Evolutionary conservation across 345 rosid genomes (phyloP).

Genomic region (Brassica cretica): DNA sequence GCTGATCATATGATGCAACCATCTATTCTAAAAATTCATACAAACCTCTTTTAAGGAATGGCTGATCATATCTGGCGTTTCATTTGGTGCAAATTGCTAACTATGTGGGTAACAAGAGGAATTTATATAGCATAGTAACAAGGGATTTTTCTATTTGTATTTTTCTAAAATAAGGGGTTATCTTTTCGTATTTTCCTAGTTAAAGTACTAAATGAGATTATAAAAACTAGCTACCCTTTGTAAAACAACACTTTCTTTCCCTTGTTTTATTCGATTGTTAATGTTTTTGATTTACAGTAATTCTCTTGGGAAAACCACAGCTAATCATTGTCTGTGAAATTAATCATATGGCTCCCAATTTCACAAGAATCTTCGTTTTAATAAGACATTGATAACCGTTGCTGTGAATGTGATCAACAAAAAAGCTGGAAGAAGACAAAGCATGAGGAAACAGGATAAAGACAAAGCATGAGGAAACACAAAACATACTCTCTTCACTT

Average conservation of each 20-base stretch:
- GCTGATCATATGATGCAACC: background rate
- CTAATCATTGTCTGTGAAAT: constrained; percentile 38
- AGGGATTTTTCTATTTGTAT: background rate
- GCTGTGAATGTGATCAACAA: constrained; percentile 36
- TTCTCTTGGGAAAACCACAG: constrained; percentile 23
- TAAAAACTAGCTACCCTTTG: background rate
- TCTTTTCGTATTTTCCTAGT: background rate
- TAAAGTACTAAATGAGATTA: background rate
- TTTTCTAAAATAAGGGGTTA: background rate
- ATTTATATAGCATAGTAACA: constrained; percentile 1
- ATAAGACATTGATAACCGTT: background rate
- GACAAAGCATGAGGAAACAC: constrained; percentile 45
- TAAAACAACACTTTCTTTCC: background rate
- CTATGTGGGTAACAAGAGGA: constrained; percentile 26
- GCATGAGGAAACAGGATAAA: constrained; percentile 42
- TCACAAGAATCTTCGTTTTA: constrained; percentile 9
- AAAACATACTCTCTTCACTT: constrained; percentile 40
- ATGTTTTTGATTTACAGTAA: background rate
- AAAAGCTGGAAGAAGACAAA: constrained; percentile 42
- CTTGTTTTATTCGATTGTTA: background rate
- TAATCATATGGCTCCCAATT: constrained; percentile 37
- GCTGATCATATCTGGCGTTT: background rate
- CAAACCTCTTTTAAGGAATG: background rate
- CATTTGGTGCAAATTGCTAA: constrained; percentile 27
- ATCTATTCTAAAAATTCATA: background rate